Base-by-base conservation (phyloP, 1,284 basidiomycete species). In the Fomitiporia mediterranea region DNA sequence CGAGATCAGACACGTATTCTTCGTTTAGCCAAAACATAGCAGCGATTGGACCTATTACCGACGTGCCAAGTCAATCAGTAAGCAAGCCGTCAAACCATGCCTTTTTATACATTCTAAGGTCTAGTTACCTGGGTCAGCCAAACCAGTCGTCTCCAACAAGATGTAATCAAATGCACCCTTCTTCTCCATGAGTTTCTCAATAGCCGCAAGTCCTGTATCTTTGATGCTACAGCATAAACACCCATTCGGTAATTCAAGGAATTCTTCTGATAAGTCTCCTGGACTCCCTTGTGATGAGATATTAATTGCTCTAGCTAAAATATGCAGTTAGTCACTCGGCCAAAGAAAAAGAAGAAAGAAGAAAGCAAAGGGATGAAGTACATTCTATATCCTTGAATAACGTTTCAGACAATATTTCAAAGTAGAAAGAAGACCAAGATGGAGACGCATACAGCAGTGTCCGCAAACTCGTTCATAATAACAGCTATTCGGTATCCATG, bases 401-500 rank as follows among this genome's bases (percentile, higher is more conserved):
- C 58, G 46, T 56, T 58, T 48, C 61, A 63, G 35, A 57, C 52
- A 51, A 60, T 60, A 48, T 47, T 19, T 23, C 51, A 25, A n/a
- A n/a, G 50, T 9, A 42, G 39, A 28, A 17, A 15, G 11, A 23
- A 5, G 28, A 30, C 46, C 46, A 44, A 40, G 23, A 2, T 13
- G 23, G 19, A 23, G 43, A n/a, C 38, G 73, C 83, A 65, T 64
- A 89, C 88, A 64, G 86, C 86, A 38, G 88, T 89, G 66, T 91
- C 89, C 9, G 88, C 89, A 66, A 93, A 93, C 67, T 94, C 94
- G 67, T 97, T 98, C 92, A 98, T 94, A 65, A 97, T 96, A 23
- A 98, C 94, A 3, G 94, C 94, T 60, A 98, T 96, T 39, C 90
- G 83, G 66, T 94, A 92, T 1, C 94, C 94, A 78, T 97, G 94